phyloP scores from a whole-genome alignment of 306 rosid genomes.

The Trifolium pratense region DNA sequence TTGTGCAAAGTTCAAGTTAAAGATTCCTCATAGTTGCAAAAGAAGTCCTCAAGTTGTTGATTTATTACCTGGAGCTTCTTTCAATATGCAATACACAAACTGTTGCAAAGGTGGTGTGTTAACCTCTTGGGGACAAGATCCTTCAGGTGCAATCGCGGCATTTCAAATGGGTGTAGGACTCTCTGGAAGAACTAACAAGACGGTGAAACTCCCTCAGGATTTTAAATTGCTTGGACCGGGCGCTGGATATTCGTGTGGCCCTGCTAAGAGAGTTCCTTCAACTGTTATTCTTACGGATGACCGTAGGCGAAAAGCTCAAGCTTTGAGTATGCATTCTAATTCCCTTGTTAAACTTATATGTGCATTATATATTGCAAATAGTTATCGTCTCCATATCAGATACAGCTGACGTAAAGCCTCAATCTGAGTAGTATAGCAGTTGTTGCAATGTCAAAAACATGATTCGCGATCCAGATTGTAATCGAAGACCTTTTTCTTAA shows the following conservation, averaged over 20 bases:
- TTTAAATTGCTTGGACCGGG: constrained; percentile 78
- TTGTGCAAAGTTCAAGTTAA: constrained; percentile 71
- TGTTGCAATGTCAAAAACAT: neutral
- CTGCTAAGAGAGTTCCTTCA: constrained; percentile 66
- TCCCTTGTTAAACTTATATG: neutral
- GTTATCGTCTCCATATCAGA: neutral
- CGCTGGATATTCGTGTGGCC: constrained; percentile 76
- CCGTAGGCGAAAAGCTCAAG: constrained; percentile 64
- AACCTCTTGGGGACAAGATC: constrained; percentile 78
- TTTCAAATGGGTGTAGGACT: constrained; percentile 77
- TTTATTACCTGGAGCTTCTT: constrained; percentile 73
- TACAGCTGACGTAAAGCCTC: too few species aligned
- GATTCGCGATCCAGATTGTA: neutral
- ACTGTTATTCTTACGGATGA: constrained; percentile 64
- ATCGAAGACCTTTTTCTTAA: neutral
- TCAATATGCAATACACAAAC: constrained; percentile 65
- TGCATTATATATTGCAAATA: neutral
- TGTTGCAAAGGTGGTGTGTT: constrained; percentile 83
- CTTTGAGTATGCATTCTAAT: constrained; percentile 57
- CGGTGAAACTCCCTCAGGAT: constrained; percentile 69
- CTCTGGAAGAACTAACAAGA: constrained; percentile 78
- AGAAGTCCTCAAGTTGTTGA: constrained; percentile 70
- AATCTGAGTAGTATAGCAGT: neutral
- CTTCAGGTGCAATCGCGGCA: constrained; percentile 64
- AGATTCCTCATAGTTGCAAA: constrained; percentile 75